Percentiles rank a stretch among this genome's conserved stretches.
Evolutionary conservation across 805 yeast species (phyloP).

Genomic region (Groenewaldozyma salmanticensis): DNA sequence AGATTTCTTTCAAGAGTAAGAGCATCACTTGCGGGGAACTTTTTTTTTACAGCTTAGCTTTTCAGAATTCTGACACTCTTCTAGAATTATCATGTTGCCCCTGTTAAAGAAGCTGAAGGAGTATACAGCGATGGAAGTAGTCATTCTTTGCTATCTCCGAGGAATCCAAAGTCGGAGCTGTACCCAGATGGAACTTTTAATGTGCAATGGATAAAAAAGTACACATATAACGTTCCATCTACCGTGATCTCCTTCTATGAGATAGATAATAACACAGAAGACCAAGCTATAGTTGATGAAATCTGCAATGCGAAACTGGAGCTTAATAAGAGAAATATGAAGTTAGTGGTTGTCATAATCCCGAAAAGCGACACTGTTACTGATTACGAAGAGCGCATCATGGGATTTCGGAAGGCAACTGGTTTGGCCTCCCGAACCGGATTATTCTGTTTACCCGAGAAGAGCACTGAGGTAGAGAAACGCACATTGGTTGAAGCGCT

Average conservation of each 20-base stretch:
- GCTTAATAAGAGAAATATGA: conserved; percentile 9
- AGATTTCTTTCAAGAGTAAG: neutral
- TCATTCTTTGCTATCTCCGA: conserved; percentile 36
- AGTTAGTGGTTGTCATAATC: conserved; percentile 16
- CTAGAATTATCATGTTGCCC: neutral
- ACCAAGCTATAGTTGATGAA: conserved; percentile 16
- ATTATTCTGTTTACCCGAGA: conserved; percentile 34
- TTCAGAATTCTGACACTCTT: neutral
- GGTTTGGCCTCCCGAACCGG: conserved; percentile 38
- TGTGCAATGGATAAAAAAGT: conserved; percentile 45
- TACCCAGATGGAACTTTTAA: conserved; percentile 37
- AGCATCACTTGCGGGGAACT: too few relatives aligned
- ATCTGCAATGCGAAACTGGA: conserved; percentile 16
- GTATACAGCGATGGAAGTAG: conserved; percentile 6
- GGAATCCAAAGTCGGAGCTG: conserved; percentile 30
- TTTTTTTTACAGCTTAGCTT: neutral
- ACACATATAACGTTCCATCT: conserved; percentile 38
- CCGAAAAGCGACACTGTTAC: conserved; percentile 12
- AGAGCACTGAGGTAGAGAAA: conserved; percentile 31
- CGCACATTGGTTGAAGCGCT: conserved; percentile 31
- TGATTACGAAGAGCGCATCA: conserved; percentile 23
- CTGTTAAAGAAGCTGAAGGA: neutral
- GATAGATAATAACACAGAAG: conserved; percentile 24
- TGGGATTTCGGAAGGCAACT: conserved; percentile 32
- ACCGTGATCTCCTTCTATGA: conserved; percentile 38